Base-by-base conservation (phyloP, 2,329 filamentous ascomycete species). In the Alternaria hordeiaustralica region DNA sequence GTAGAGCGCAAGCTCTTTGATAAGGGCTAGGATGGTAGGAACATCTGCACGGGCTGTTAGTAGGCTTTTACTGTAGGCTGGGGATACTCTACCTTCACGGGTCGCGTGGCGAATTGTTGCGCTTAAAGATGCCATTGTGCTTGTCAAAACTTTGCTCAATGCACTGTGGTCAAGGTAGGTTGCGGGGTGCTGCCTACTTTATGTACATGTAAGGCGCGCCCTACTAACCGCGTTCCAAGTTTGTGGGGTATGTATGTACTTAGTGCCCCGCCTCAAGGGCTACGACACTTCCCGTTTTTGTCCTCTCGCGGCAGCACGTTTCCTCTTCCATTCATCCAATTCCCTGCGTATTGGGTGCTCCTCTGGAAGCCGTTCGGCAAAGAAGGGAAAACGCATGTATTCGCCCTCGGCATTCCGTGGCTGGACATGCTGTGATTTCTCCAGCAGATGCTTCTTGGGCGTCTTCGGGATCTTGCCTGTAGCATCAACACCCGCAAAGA, bases 1-100 rank as follows among this genome's bases (percentile, higher is more conserved):
- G 83, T 97, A 97, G 71, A 90, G 88, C 70, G 95, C 95, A 9
- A 98, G 89, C 76, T 94, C 95, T 58, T 89, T 87, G 81, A 98
- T 94, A 75, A 97, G 85, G 69, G 85, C 82, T 25, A 97, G 88
- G 78, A 98, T 97, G n/a, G 85, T 84, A 23, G 90, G 87, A 61
- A 96, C 88, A 75, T 98, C 95, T 97, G 63, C 41, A 21, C 11
- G 13, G 18, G 49, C 62, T 66, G 33, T 62, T 45, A 62, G 55
- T 26, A 18, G 41, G 6, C 21, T 13, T 30, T 21, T 5, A 20
- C 13, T 6, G 7, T 45, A 4, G 30, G 10, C 13, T 26, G 41
- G 18, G n/a, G 21, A 25, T 44, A 18, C 44, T 63, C 72, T 71
- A 89, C 89, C 89, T 84, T 89, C 83, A 21, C 85, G 85, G 23